phyloP scores from a whole-genome alignment of 495 filamentous ascomycete species.

The Aspergillus sparsus region DNA sequence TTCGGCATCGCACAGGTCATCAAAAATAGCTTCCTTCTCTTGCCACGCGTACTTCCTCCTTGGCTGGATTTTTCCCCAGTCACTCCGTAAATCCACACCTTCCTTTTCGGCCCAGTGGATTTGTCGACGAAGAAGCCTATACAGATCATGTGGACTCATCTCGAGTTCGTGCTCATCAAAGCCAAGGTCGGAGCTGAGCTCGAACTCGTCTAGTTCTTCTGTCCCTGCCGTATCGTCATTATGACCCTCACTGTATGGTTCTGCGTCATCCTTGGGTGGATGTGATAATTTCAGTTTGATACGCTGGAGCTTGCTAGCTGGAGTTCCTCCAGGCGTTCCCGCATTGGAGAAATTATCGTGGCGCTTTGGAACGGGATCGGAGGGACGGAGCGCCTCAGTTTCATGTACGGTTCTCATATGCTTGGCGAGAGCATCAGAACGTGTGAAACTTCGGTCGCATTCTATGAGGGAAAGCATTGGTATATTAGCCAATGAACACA shows the following conservation, averaged over 20 bases:
- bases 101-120: conserved; percentile 81
- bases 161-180: conserved; percentile 74
- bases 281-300: conserved; percentile 66
- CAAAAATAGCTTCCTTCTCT: conserved; percentile 73
- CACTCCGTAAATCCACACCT: conserved; percentile 56
- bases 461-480: conserved; percentile 51
- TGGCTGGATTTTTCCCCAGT: conserved; percentile 66
- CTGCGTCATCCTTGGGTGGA: conserved; percentile 54
- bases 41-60: conserved; percentile 75
- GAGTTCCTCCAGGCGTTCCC: conserved; percentile 38
- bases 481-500: not conserved
- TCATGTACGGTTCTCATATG: conserved; percentile 99
- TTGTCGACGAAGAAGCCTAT: conserved; percentile 72
- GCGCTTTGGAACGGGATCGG: conserved; percentile 81
- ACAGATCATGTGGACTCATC: conserved; percentile 68
- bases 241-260: conserved; percentile 53
- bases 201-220: conserved; percentile 52
- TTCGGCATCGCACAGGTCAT: conserved; percentile 61
- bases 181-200: conserved; percentile 38
- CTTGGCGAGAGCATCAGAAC: conserved; percentile 94
- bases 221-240: conserved; percentile 49
- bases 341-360: conserved; percentile 51
- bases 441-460: conserved; percentile 95
- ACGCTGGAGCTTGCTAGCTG: conserved; percentile 59
- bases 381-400: conserved; percentile 85